A percentile compares a stretch with the other conserved stretches of the same genome.
Conservation (phyloP, 1,284 basidiomycete genomes). For the Somion occarium region DNA sequence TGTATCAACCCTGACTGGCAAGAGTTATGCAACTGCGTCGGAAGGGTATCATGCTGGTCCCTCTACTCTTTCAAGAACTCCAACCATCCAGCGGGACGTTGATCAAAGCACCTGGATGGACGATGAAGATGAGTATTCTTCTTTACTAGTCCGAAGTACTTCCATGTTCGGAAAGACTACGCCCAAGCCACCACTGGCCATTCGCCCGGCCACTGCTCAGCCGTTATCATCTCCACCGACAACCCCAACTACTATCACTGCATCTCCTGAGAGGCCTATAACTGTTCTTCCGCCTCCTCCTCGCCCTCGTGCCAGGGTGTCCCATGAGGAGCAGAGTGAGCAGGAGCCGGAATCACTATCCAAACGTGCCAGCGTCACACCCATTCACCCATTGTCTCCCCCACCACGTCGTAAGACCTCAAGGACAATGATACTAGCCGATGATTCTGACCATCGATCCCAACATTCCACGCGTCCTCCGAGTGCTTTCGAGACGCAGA, state of each 20-base stretch:
- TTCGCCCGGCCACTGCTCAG: background rate
- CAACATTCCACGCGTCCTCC: conserved; percentile 19
- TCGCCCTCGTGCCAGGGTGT: conserved; percentile 20
- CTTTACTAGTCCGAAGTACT: conserved; percentile 13
- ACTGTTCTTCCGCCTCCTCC: conserved; percentile 35
- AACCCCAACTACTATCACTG: conserved; percentile 1
- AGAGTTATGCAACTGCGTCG: background rate
- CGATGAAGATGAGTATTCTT: conserved; percentile 10
- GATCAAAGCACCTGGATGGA: background rate
- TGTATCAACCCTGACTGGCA: conserved; percentile 18
- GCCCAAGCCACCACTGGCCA: conserved; percentile 5
- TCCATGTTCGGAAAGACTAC: conserved; percentile 16
- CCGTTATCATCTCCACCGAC: background rate
- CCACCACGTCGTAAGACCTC: conserved; percentile 23
- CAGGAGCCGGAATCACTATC: conserved; percentile 12
- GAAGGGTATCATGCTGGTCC: background rate
- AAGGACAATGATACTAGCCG: background rate
- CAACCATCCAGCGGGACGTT: background rate
- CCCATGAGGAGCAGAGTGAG: conserved; percentile 9
- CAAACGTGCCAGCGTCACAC: conserved; percentile 28
- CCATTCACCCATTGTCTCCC: conserved; percentile 33
- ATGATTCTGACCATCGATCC: conserved; percentile 5
- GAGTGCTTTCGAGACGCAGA: conserved; percentile 25
- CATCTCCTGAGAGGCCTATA: conserved; percentile 21
- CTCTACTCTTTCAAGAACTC: background rate